A percentile compares a stretch with the other conserved stretches of the same genome.
Conservation (phyloP, 2,329 filamentous ascomycete genomes). For the Neonectria magnoliae region DNA sequence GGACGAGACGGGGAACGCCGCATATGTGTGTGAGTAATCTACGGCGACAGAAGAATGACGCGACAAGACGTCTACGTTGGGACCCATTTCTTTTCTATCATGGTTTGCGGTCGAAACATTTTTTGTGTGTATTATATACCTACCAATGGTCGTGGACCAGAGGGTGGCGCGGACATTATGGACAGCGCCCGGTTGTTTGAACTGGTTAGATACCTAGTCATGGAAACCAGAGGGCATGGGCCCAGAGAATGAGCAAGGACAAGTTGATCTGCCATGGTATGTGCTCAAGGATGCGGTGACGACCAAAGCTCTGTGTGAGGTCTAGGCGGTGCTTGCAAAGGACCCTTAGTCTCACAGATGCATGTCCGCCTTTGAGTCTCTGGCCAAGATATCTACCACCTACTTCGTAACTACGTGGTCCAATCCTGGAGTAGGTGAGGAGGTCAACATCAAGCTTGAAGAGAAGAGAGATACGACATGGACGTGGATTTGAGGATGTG, state of each 20-base stretch:
- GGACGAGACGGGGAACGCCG: constrained; percentile 21
- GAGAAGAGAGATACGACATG: background rate
- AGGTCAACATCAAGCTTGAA: background rate
- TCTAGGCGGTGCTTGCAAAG: background rate
- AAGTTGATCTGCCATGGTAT: background rate
- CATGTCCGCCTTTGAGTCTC: background rate
- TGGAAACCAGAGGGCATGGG: constrained; percentile 22
- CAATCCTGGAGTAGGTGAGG: background rate
- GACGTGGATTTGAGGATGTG: background rate
- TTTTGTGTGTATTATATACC: constrained; percentile 26
- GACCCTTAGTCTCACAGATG: background rate
- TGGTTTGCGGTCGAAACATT: constrained; percentile 21
- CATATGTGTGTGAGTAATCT: constrained; percentile 35
- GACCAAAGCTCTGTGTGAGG: background rate
- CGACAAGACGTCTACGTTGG: constrained; percentile 25
- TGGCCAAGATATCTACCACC: background rate
- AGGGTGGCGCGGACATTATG: background rate
- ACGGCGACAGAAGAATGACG: constrained; percentile 24
- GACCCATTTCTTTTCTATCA: constrained; percentile 20
- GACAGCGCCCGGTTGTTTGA: background rate
- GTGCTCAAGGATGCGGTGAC: background rate
- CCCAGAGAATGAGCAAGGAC: constrained; percentile 21
- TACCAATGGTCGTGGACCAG: background rate
- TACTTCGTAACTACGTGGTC: background rate
- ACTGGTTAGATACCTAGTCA: constrained; percentile 21